A percentile compares a stretch with the other conserved stretches of the same genome.
These are phyloP conservation scores for Eragrostis tef DNA, from an alignment of 202 grass and related monocot genomes.

Conservation along the genomic window DNA sequence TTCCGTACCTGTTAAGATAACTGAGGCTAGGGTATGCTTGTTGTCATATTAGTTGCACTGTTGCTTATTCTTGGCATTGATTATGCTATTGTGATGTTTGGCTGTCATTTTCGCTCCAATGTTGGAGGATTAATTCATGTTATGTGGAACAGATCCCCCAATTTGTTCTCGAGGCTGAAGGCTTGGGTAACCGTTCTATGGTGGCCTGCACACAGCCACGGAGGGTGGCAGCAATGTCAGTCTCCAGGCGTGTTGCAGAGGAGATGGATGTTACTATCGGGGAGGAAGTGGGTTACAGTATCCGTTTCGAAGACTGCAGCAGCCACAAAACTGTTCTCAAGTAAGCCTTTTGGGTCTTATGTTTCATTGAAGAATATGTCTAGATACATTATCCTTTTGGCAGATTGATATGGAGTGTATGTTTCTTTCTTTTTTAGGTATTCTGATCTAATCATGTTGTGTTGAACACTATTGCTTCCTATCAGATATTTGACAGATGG, in stretches of 20 bases:
- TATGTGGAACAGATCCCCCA: constrained; percentile 74
- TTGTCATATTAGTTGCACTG: neutral
- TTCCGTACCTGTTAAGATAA: neutral
- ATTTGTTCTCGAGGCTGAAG: constrained; percentile 78
- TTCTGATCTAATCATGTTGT: constrained; percentile 76
- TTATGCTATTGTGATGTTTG: neutral
- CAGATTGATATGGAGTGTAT: constrained; percentile 60
- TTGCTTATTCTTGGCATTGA: constrained; percentile 22
- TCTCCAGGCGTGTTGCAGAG: constrained; percentile 83
- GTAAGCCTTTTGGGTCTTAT: constrained; percentile 58
- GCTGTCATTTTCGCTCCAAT: neutral
- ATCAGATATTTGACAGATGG: constrained; percentile 99
- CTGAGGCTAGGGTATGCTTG: neutral
- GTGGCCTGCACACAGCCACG: constrained; percentile 80
- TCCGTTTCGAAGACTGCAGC: constrained; percentile 90
- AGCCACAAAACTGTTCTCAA: constrained; percentile 90
- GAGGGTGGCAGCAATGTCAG: constrained; percentile 84
- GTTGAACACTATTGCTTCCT: constrained; percentile 90
- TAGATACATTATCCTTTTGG: constrained; percentile 56
- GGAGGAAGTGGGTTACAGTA: constrained; percentile 89
- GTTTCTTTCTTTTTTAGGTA: constrained; percentile 67
- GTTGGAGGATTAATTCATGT: constrained; percentile 27
- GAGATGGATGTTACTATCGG: constrained; percentile 94
- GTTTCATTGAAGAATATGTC: constrained; percentile 32
- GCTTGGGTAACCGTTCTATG: constrained; percentile 61